Conservation (phyloP, 2,329 filamentous ascomycete species). For the Fusarium marasasianum region DNA sequence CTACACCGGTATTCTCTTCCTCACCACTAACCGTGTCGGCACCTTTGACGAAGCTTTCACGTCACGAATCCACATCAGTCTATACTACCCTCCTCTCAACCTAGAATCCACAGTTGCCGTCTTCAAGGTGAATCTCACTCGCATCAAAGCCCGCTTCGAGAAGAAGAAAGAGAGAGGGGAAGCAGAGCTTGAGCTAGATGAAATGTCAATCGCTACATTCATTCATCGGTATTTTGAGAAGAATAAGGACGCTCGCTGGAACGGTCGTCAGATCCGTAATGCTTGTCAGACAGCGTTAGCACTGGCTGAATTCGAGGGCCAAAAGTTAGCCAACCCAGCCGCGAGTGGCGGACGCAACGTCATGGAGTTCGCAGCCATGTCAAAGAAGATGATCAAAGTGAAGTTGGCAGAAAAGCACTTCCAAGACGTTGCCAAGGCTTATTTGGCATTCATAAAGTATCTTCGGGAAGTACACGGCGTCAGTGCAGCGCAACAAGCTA, state of each 20-base stretch:
- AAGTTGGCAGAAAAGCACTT: background rate
- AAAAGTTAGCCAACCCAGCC: background rate
- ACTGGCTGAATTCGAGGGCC: background rate
- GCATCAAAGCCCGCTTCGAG: background rate
- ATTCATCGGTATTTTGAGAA: background rate
- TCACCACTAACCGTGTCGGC: background rate
- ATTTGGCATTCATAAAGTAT: background rate
- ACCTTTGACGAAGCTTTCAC: background rate
- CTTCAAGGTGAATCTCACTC: background rate
- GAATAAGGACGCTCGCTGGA: background rate
- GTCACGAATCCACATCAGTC: background rate
- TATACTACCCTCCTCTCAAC: background rate
- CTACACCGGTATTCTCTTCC: background rate
- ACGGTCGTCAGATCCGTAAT: background rate
- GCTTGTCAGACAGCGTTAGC: accelerated
- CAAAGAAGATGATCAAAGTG: background rate
- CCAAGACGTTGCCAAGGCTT: background rate
- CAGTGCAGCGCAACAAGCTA: background rate
- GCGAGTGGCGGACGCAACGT: accelerated
- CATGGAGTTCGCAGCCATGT: background rate
- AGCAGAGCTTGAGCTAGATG: background rate
- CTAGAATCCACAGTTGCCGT: accelerated
- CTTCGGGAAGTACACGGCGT: background rate
- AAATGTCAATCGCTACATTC: background rate
- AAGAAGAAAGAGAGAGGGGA: background rate